Conservation (phyloP, 2,329 filamentous ascomycete species). For the Fusarium piperis region DNA sequence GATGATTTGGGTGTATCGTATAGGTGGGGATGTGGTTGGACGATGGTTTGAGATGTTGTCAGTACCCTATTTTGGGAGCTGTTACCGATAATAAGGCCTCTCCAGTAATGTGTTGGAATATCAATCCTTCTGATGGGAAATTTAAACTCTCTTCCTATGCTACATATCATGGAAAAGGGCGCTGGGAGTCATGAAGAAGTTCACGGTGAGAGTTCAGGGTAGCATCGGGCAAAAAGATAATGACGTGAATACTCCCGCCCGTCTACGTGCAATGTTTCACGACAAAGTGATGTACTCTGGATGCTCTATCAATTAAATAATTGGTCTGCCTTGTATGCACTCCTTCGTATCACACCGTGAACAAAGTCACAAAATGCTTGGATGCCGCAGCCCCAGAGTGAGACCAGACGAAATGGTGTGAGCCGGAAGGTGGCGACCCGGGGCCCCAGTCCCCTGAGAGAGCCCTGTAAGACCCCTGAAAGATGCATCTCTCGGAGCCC, state of each 20-base stretch:
- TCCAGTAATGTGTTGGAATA: background rate
- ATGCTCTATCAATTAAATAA: background rate
- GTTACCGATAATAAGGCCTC: background rate
- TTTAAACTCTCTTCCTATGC: background rate
- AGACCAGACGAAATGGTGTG: slow-evolving; percentile 8
- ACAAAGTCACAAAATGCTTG: slow-evolving; percentile 2
- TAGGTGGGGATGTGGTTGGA: background rate
- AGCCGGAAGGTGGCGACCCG: background rate
- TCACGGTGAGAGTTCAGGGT: background rate
- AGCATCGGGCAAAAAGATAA: background rate
- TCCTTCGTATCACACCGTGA: background rate
- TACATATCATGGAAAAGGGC: background rate
- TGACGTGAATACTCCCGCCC: background rate
- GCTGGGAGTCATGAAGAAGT: background rate
- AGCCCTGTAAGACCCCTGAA: slow-evolving; percentile 21
- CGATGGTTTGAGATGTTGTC: background rate
- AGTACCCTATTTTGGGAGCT: background rate
- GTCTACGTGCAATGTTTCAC: background rate
- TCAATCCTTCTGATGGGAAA: background rate
- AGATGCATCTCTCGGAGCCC: slow-evolving; percentile 13
- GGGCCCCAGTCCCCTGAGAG: slow-evolving; percentile 10
- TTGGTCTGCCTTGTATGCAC: background rate
- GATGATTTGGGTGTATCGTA: background rate
- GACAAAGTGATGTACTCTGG: background rate
- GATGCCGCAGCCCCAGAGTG: background rate